A percentile compares a stretch with the other conserved stretches of the same genome.
Evolutionary conservation across 306 rosid species (phyloP).

Genomic region (Prosopis cineraria): DNA sequence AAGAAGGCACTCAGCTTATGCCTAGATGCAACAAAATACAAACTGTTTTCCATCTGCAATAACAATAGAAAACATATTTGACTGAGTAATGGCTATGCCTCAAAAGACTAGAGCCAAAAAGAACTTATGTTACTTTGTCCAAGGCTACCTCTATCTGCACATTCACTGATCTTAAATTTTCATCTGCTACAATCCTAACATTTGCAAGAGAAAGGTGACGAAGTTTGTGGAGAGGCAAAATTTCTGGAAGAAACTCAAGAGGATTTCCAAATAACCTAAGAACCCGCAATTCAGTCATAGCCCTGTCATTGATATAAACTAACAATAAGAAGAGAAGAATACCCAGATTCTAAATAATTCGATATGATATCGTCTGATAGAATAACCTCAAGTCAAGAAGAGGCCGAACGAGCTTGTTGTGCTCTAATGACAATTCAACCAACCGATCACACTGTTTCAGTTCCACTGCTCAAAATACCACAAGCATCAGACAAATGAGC

Average conservation of each 20-base stretch:
- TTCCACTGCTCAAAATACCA: conserved; percentile 67
- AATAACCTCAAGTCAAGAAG: conserved; percentile 95
- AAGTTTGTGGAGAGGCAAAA: conserved; percentile 87
- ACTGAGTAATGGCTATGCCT: conserved; percentile 28
- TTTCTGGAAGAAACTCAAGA: conserved; percentile 96
- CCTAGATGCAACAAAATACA: conserved; percentile 84
- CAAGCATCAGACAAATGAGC: conserved; percentile 32
- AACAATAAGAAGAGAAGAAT: conserved; percentile 51
- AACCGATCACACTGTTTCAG: conserved; percentile 84
- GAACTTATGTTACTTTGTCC: conserved; percentile 20
- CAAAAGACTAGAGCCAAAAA: conserved; percentile 11
- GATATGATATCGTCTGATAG: conserved; percentile 30
- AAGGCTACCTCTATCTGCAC: conserved; percentile 90
- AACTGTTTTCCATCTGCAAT: conserved; percentile 90
- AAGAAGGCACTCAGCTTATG: conserved; percentile 95
- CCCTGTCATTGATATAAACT: conserved; percentile 65
- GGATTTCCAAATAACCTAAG: conserved; percentile 94
- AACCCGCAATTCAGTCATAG: conserved; percentile 88
- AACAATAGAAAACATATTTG: conserved; percentile 39
- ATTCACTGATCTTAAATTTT: conserved; percentile 85
- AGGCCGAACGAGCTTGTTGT: conserved; percentile 88
- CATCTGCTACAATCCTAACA: conserved; percentile 91
- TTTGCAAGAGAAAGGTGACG: conserved; percentile 94
- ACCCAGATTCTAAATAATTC: conserved; percentile 36
- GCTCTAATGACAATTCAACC: conserved; percentile 87